Evolutionary conservation across 2,329 filamentous ascomycete genomes (phyloP).

Genomic region (Fusarium poae): DNA sequence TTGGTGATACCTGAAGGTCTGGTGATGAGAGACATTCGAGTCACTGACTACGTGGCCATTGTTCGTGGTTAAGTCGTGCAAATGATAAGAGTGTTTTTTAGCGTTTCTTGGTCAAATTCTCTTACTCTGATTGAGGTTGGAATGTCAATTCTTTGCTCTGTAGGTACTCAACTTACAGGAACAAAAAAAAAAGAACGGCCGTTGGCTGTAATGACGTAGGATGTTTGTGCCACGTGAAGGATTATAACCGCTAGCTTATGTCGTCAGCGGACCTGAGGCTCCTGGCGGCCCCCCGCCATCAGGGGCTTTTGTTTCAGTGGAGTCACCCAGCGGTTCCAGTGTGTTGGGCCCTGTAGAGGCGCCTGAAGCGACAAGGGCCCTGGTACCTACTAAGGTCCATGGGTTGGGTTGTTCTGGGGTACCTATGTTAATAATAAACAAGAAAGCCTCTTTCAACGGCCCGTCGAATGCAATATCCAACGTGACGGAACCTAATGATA

Average conservation of each 20-base stretch:
- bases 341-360: constrained; percentile 18
- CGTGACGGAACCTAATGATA: too few species aligned
- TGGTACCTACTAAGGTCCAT: too few species aligned
- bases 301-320: constrained; percentile 22
- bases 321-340: constrained; percentile 23
- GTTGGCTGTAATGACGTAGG: constrained; percentile 36
- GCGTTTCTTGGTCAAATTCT: background rate
- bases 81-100: background rate
- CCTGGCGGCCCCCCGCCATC: constrained; percentile 7
- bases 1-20: constrained; percentile 29
- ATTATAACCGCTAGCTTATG: constrained; percentile 30
- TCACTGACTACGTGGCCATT: constrained; percentile 7
- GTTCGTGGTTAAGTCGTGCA: constrained; percentile 1
- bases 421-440: constrained; percentile 9
- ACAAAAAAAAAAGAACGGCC: background rate
- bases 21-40: constrained; percentile 17
- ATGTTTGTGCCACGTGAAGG: constrained; percentile 34
- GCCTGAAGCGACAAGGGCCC: constrained; percentile 33
- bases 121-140: background rate
- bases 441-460: too few species aligned
- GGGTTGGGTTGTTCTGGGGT: background rate
- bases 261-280: constrained; percentile 41
- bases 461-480: too few species aligned
- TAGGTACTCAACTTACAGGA: constrained; percentile 13
- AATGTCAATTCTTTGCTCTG: background rate